Percentiles rank a stretch among this genome's conserved stretches.
Evolutionary conservation across 2,329 filamentous ascomycete species (phyloP).

Genomic region (Neofusicoccum cordaticola): DNA sequence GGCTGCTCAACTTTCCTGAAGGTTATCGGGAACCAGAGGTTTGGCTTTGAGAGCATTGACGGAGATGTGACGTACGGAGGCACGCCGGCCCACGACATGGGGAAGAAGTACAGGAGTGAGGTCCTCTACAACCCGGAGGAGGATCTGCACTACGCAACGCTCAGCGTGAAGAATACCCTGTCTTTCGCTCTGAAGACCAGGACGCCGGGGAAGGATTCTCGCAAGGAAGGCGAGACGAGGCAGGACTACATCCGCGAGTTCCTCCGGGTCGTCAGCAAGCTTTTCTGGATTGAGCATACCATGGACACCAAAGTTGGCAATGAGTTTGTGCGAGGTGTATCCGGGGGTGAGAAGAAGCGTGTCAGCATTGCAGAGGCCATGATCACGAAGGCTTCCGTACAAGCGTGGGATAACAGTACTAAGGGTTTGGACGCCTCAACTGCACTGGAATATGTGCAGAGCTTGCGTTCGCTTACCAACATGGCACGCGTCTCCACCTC

Average conservation of each 20-base stretch:
- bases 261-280: constrained; percentile 64
- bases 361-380: constrained; percentile 50
- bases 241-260: constrained; percentile 61
- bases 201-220: constrained; percentile 60
- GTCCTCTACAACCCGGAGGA: constrained; percentile 75
- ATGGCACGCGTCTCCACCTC: constrained; percentile 60
- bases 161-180: constrained; percentile 72
- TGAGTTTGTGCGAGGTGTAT: constrained; percentile 65
- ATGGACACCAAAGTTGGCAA: constrained; percentile 72
- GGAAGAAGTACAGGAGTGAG: constrained; percentile 61
- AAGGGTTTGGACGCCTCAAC: constrained; percentile 71
- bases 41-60: constrained; percentile 56
- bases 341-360: constrained; percentile 49
- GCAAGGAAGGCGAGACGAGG: constrained; percentile 61
- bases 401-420: constrained; percentile 61
- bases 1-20: constrained; percentile 72
- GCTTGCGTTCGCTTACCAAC: constrained; percentile 63
- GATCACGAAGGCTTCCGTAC: constrained; percentile 40
- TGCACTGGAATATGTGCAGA: constrained; percentile 69
- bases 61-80: constrained; percentile 58
- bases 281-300: constrained; percentile 71
- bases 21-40: constrained; percentile 62
- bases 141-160: constrained; percentile 73
- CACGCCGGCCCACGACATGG: constrained; percentile 51
- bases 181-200: constrained; percentile 68